A percentile compares a stretch with the other conserved stretches of the same genome.
Conservation (phyloP, 176 grass and related monocot species). For the Sorghum bicolor region Sorghum_bicolor_NCBIv3 NC_012879.2:43148001-43148500, state of each 20-base stretch:
- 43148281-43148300: conserved; percentile 25
- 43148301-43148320: background rate
- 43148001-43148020: background rate
- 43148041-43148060: conserved; percentile 24
- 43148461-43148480: too few species aligned
- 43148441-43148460: background rate
- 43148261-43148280: conserved; percentile 14
- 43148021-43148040: conserved; percentile 19
- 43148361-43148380: conserved; percentile 26
- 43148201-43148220: background rate
- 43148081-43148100: background rate
- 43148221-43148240: background rate
- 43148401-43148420: background rate
- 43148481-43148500: too few species aligned
- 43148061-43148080: background rate
- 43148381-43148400: conserved; percentile 8
- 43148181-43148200: conserved; percentile 2
- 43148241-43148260: conserved; percentile 27
- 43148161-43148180: conserved; percentile 22
- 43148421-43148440: background rate
- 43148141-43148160: background rate
- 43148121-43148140: conserved; percentile 2
- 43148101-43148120: conserved; percentile 26
- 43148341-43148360: conserved; percentile 17
- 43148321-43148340: background rate